A percentile compares a stretch with the other conserved stretches of the same genome.
These are phyloP conservation scores for Phascolomyces articulosus DNA, from an alignment of 371 early-diverging fungal genomes.

Conservation along the genomic window DNA sequence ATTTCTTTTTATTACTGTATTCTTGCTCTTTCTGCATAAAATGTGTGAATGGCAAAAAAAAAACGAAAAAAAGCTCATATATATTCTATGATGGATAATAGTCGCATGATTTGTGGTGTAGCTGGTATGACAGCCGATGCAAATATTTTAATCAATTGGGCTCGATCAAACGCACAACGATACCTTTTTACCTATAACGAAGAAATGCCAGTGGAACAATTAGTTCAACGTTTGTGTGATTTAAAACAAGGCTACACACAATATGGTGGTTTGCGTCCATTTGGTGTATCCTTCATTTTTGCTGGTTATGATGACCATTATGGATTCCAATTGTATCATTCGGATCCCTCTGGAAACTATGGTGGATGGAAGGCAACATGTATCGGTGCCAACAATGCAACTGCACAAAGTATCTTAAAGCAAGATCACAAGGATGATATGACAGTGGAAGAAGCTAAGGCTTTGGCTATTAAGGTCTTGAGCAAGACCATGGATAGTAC, in stretches of 20 bases:
- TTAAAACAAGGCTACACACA: constrained; percentile 99
- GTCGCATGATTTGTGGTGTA: constrained; percentile 95
- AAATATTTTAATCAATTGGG: constrained; percentile 93
- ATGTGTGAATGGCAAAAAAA: no score
- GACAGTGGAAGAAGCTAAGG: constrained; percentile 86
- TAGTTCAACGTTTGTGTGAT: constrained; percentile 95
- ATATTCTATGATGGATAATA: no score
- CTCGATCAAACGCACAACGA: constrained; percentile 89
- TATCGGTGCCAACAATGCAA: constrained; percentile 94
- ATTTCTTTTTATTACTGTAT: constrained; percentile 2
- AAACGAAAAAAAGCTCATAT: no score
- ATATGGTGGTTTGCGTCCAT: constrained; percentile 98
- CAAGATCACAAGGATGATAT: constrained; percentile 94
- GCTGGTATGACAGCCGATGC: constrained; percentile 99
- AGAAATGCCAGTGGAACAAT: constrained; percentile 90
- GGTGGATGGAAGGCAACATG: constrained; percentile 98
- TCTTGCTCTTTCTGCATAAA: no score
- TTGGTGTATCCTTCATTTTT: constrained; percentile 98
- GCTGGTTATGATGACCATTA: constrained; percentile 92
- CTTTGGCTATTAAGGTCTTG: constrained; percentile 89
- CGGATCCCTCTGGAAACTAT: constrained; percentile 99
- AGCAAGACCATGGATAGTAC: constrained; percentile 96
- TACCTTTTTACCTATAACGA: constrained; percentile 88
- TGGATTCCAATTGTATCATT: constrained; percentile 97
- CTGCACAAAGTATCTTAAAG: constrained; percentile 91